Conservation (phyloP, 352 stramenopile genomes). For the Blastocystis sp. region DNA sequence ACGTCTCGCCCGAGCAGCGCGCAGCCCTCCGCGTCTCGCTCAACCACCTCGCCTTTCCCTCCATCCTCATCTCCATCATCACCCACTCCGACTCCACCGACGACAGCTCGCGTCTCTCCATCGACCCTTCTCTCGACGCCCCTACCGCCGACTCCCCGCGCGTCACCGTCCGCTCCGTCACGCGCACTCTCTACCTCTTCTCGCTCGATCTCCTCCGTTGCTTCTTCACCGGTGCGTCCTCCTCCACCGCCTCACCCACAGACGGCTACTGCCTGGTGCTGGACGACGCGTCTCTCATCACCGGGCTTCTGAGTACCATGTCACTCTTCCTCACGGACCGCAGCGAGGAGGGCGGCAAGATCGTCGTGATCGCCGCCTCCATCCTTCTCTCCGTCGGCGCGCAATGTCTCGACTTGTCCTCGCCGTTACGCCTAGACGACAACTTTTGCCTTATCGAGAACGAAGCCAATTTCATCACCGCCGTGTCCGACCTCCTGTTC, state of each 20-base stretch:
- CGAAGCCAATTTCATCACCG: not conserved
- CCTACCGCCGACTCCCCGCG: not conserved
- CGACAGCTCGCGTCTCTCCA: not conserved
- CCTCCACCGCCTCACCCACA: not conserved
- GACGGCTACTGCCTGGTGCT: not conserved
- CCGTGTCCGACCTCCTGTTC: not conserved
- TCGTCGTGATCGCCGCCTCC: not conserved
- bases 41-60: conserved; percentile 3
- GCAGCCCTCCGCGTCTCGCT: not conserved
- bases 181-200: not conserved
- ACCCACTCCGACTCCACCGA: not conserved
- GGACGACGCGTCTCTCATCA: not conserved
- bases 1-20: not conserved
- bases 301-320: not conserved
- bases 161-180: not conserved
- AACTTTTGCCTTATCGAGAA: conserved; percentile 18
- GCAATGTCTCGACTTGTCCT: not conserved
- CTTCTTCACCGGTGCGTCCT: not conserved
- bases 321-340: not conserved
- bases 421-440: not conserved
- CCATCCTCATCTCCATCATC: conserved; percentile 27
- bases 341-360: not conserved
- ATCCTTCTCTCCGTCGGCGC: not conserved
- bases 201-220: conserved; percentile 18
- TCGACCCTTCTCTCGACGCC: not conserved